Conservation (phyloP, 148 eudicot genomes). For the Hydrangea macrophylla region DNA sequence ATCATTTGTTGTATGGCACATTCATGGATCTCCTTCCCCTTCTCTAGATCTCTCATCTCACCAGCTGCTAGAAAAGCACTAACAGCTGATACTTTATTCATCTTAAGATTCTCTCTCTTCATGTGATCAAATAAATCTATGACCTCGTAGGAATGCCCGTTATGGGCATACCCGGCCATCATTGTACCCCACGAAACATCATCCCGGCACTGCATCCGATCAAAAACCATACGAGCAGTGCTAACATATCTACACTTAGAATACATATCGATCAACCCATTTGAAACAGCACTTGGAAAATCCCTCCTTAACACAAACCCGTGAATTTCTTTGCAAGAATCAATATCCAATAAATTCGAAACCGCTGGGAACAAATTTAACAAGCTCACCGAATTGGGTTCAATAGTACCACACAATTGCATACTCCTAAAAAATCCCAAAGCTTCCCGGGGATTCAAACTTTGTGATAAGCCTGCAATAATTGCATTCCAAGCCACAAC, state of each 20-base stretch:
- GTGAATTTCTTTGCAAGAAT: slow-evolving; percentile 46
- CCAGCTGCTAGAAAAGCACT: slow-evolving; percentile 65
- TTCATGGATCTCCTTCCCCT: slow-evolving; percentile 54
- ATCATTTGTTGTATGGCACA: slow-evolving; percentile 36
- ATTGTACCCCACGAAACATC: slow-evolving; percentile 72
- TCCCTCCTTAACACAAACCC: slow-evolving; percentile 51
- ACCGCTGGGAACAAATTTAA: slow-evolving; percentile 69
- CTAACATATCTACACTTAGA: slow-evolving; percentile 44
- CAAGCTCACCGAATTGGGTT: slow-evolving; percentile 59
- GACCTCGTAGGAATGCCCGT: slow-evolving; percentile 40
- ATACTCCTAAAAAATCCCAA: slow-evolving; percentile 34
- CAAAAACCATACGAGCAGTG: slow-evolving; percentile 42
- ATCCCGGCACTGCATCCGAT: slow-evolving; percentile 40
- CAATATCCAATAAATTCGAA: slow-evolving; percentile 38
- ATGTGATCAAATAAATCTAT: slow-evolving; percentile 51
- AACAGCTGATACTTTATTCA: slow-evolving; percentile 59
- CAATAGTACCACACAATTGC: slow-evolving; percentile 35
- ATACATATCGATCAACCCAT: slow-evolving; percentile 67
- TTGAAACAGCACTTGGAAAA: slow-evolving; percentile 38
- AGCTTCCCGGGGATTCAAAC: slow-evolving; percentile 29
- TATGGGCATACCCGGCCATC: slow-evolving; percentile 67
- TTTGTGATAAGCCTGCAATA: slow-evolving; percentile 57
- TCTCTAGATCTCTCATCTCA: slow-evolving; percentile 52
- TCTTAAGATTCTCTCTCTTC: slow-evolving; percentile 29
- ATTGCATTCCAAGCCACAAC: slow-evolving; percentile 70